Evolutionary conservation across 225 moss, liverwort and hornwort species (phyloP).

Genomic region (Takakia lepidozioides): DNA sequence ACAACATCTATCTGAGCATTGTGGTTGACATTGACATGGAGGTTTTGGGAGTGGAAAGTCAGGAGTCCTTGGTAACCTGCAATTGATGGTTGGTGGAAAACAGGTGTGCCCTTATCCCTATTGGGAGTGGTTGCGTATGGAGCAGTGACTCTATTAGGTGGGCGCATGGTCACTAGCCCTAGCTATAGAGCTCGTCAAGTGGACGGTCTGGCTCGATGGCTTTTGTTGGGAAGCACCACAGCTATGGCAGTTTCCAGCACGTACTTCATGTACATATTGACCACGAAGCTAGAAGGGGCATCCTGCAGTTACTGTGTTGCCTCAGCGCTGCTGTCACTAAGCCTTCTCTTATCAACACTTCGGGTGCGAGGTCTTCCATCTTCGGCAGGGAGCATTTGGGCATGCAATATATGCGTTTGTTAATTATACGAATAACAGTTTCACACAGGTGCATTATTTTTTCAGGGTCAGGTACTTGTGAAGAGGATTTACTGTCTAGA

Average conservation of each 20-base stretch:
- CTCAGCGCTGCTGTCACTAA: slow-evolving; percentile 81
- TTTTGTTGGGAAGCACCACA: slow-evolving; percentile 66
- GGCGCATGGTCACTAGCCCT: slow-evolving; percentile 37
- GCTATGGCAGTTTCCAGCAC: slow-evolving; percentile 73
- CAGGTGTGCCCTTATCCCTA: slow-evolving; percentile 79
- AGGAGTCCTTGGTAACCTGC: too few relatives aligned
- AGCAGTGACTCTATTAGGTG: slow-evolving; percentile 53
- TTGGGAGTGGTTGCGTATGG: slow-evolving; percentile 82
- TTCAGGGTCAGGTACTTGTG: too few relatives aligned
- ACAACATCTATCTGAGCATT: too few relatives aligned
- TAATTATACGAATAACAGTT: too few relatives aligned
- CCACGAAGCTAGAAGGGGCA: slow-evolving; percentile 69
- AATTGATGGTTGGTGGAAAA: slow-evolving; percentile 4
- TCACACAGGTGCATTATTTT: too few relatives aligned
- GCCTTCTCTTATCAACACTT: slow-evolving; percentile 75
- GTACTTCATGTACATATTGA: slow-evolving; percentile 91
- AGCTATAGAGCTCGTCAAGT: slow-evolving; percentile 39
- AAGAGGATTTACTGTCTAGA: too few relatives aligned
- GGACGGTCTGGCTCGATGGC: slow-evolving; percentile 62
- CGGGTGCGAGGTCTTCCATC: slow-evolving; percentile 37
- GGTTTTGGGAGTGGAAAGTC: too few relatives aligned
- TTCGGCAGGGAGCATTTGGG: slow-evolving; percentile 16
- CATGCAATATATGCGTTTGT: too few relatives aligned
- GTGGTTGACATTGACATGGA: too few relatives aligned
- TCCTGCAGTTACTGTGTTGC: slow-evolving; percentile 87